Evolutionary conservation across 2,329 filamentous ascomycete genomes (phyloP).

Genomic region (Parastagonospora avenae): DNA sequence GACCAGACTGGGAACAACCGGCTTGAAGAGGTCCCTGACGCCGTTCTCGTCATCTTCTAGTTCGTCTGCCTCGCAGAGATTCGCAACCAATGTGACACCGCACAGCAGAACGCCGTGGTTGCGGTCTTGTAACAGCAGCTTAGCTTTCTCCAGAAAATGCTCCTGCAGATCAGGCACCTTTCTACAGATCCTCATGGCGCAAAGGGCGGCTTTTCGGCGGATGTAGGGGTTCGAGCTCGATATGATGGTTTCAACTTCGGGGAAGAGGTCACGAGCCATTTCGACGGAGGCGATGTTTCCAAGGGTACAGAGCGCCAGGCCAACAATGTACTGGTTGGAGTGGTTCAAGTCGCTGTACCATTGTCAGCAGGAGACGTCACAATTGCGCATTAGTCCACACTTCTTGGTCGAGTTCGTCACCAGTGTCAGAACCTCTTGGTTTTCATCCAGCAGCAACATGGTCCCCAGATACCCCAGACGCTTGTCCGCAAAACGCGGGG

Average conservation of each 20-base stretch:
- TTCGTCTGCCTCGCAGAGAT: slow-evolving; percentile 93
- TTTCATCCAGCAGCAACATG: slow-evolving; percentile 94
- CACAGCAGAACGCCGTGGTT: slow-evolving; percentile 96
- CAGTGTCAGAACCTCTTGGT: slow-evolving; percentile 94
- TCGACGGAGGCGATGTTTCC: slow-evolving; percentile 98
- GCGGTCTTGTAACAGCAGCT: slow-evolving; percentile 83
- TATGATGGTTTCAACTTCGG: slow-evolving; percentile 90
- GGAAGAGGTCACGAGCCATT: slow-evolving; percentile 96
- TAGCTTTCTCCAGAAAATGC: slow-evolving; percentile 94
- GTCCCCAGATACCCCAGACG: slow-evolving; percentile 93
- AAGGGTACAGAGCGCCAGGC: slow-evolving; percentile 91
- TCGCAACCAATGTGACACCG: slow-evolving; percentile 86
- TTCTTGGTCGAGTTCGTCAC: slow-evolving; percentile 99
- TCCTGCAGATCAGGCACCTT: slow-evolving; percentile 98
- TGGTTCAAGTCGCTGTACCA: slow-evolving; percentile 84
- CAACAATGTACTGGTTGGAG: slow-evolving; percentile 97
- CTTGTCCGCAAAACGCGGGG: slow-evolving; percentile 97
- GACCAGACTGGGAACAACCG: slow-evolving; percentile 82
- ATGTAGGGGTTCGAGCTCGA: slow-evolving; percentile 98
- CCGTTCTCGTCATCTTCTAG: slow-evolving; percentile 88
- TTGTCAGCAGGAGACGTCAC: slow-evolving; percentile 15
- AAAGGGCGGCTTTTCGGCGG: slow-evolving; percentile 93
- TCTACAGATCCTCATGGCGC: slow-evolving; percentile 97
- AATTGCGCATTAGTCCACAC: slow-evolving; percentile 56
- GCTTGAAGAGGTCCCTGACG: slow-evolving; percentile 88